Percentiles rank a stretch among this genome's conserved stretches.
phyloP scores from a whole-genome alignment of 768 basidiomycete species.

The Roridomyces roridus region DNA sequence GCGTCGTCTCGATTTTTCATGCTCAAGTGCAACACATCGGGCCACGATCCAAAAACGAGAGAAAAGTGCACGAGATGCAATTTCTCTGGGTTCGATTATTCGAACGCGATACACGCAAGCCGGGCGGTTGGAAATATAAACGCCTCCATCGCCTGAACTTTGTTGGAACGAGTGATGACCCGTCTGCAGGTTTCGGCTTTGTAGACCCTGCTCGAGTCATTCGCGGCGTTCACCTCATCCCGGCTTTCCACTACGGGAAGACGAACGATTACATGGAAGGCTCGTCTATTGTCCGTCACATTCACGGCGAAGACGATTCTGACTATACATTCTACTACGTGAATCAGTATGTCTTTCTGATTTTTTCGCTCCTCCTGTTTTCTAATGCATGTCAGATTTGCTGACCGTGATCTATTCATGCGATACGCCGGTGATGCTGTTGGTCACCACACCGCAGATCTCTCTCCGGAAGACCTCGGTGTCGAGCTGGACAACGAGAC shows the following conservation, averaged over 20 bases:
- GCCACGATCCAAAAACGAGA: not conserved
- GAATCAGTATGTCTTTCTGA: not conserved
- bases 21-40: slow-evolving; percentile 17
- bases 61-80: not conserved
- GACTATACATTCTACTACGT: not conserved
- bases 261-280: not conserved
- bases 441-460: not conserved
- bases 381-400: not conserved
- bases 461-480: no score
- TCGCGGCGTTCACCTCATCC: not conserved
- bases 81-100: slow-evolving; percentile 1
- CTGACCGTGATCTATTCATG: slow-evolving; percentile 6
- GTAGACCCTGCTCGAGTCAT: not conserved
- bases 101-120: not conserved
- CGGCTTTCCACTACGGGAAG: not conserved
- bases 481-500: no score
- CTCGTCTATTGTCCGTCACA: not conserved
- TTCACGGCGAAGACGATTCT: not conserved
- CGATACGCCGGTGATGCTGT: not conserved
- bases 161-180: not conserved
- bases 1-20: slow-evolving; percentile 34
- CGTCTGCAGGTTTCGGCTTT: not conserved
- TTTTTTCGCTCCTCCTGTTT: not conserved
- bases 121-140: not conserved
- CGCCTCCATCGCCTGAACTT: not conserved